Conservation (phyloP, 306 rosid species). For the Inga oerstediana region DNA sequence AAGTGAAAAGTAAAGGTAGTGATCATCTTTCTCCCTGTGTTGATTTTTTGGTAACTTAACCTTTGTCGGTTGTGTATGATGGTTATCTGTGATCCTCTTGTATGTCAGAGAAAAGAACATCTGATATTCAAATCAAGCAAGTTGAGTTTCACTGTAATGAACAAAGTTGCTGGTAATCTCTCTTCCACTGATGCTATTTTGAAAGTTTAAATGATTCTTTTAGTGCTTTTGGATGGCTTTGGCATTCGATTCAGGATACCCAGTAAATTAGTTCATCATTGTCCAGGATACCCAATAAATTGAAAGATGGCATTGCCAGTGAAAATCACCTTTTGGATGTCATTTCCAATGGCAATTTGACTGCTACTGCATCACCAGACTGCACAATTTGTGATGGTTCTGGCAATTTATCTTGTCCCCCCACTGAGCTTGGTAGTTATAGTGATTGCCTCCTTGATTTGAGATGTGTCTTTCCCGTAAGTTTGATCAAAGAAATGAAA, state of each 20-base stretch:
- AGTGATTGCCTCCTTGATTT: constrained; percentile 70
- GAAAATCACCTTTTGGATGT: constrained; percentile 40
- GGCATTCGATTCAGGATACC: not conserved
- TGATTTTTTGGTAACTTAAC: constrained; percentile 27
- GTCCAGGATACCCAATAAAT: constrained; percentile 43
- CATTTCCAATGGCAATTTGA: constrained; percentile 34
- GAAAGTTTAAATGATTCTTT: constrained; percentile 29
- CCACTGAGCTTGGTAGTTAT: constrained; percentile 68
- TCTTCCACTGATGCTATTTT: constrained; percentile 21
- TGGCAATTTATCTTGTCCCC: constrained; percentile 58
- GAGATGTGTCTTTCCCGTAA: constrained; percentile 65
- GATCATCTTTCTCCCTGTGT: constrained; percentile 18
- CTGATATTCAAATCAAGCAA: constrained; percentile 73
- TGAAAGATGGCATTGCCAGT: constrained; percentile 38
- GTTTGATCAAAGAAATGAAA: constrained; percentile 86
- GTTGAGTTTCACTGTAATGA: constrained; percentile 59
- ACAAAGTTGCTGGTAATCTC: constrained; percentile 58
- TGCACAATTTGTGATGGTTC: constrained; percentile 50
- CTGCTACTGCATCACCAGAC: constrained; percentile 47
- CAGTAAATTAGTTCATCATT: constrained; percentile 37
- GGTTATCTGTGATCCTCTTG: constrained; percentile 27
- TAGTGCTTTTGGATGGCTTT: constrained; percentile 23
- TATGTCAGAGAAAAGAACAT: constrained; percentile 58
- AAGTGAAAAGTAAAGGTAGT: constrained; percentile 73
- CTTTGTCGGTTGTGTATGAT: constrained; percentile 9